Base-by-base conservation (phyloP, 2,329 filamentous ascomycete genomes). In the Geosmithia flava region DNA sequence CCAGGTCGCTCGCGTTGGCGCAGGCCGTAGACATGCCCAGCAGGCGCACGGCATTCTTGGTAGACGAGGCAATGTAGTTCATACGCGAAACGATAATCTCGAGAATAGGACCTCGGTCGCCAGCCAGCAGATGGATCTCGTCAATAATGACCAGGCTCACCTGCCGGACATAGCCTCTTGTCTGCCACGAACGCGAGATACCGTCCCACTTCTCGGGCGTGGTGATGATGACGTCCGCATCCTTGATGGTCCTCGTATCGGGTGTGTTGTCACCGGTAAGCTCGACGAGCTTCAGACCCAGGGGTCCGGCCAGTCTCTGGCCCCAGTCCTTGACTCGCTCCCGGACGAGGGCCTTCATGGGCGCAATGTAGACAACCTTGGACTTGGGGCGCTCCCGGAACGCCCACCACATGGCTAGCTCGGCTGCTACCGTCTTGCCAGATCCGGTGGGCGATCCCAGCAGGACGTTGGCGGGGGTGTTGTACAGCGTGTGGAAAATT, bases 161-260 rank as follows among this genome's bases (percentile, higher is more conserved):
- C 65, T 96, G 85, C 47, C 89, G 81, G 41, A 98, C 93, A 56
- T 98, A 98, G 51, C 87, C 86, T 79, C 93, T 85, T 5, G 91
- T 97, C 64, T 97, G 90, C 93, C 94, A 98, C 59, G 87, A 95
- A 77, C 93, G 86, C 57, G 88, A 95, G 56, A 98, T 97, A 78
- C 94, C 94, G 62, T 98, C 94, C 93, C 93, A 98, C 63, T 98
- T 98, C 68, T 98, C 93, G n/a, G 93, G 94, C 0, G 94, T 98
- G 0, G 93, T 98, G 58, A 98, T 89, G 57, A 98, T 98, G 52
- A 98, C 88, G 62, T 98, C 93, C 3, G 93, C 93, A 60, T 97
- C 85, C 56, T 90, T 81, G 57, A 98, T 98, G 0, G 91, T 96
- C 46, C 88, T 78, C 1, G 93, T 98, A 60, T 98, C 93, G 1